Percentiles rank a stretch among this genome's conserved stretches.
Conservation (phyloP, 2,329 filamentous ascomycete genomes). For the Zymoseptoria brevis region DNA sequence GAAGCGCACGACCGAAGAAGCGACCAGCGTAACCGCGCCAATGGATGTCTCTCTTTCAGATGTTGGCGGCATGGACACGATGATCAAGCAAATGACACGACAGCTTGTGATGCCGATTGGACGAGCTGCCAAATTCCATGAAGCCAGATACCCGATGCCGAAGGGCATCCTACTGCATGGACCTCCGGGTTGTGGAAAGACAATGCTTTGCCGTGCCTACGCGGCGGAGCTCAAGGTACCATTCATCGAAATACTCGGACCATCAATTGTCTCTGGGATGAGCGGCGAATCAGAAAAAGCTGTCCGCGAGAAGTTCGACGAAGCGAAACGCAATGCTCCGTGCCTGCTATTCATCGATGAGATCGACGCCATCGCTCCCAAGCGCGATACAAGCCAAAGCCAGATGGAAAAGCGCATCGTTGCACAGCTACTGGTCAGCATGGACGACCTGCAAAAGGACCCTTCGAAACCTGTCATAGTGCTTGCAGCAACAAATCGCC, state of each 20-base stretch:
- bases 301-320: constrained; percentile 76
- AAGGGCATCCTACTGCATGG: constrained; percentile 73
- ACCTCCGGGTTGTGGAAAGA: constrained; percentile 80
- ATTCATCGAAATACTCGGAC: constrained; percentile 74
- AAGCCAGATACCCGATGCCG: constrained; percentile 60
- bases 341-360: constrained; percentile 89
- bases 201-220: constrained; percentile 71
- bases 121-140: constrained; percentile 56
- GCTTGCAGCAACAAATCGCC: constrained; percentile 81
- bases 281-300: constrained; percentile 86
- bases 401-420: constrained; percentile 88
- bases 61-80: constrained; percentile 67
- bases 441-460: constrained; percentile 68
- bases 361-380: constrained; percentile 83
- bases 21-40: constrained; percentile 49
- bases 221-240: constrained; percentile 68
- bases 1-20: constrained; percentile 35
- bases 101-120: constrained; percentile 66
- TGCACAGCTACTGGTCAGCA: constrained; percentile 72
- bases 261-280: constrained; percentile 76
- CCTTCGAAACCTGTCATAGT: constrained; percentile 70
- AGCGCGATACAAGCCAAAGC: constrained; percentile 71
- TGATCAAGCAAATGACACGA: constrained; percentile 61
- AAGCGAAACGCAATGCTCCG: constrained; percentile 76
- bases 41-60: constrained; percentile 61